Percentiles rank a stretch among this genome's conserved stretches.
Conservation (phyloP, 331 rosid species). For the Rosa hybrid region DNA sequence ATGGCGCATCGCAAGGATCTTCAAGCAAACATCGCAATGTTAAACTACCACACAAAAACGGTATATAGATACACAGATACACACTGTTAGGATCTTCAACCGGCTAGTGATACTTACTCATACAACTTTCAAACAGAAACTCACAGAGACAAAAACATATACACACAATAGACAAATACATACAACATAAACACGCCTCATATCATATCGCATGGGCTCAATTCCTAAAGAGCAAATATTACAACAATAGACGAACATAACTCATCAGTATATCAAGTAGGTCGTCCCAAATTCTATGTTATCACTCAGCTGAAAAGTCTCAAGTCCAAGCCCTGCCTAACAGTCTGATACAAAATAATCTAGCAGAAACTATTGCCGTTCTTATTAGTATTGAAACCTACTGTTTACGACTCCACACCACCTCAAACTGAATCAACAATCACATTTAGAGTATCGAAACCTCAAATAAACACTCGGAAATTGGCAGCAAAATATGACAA, state of each 20-base stretch:
- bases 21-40: constrained; percentile 33
- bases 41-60: not conserved
- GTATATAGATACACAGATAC: not conserved
- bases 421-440: not conserved
- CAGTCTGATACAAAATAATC: not conserved
- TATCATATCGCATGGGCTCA: not conserved
- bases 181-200: too few species aligned
- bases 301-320: too few species aligned
- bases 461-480: not conserved
- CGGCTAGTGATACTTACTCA: not conserved
- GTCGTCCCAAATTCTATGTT: not conserved
- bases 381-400: not conserved
- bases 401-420: too few species aligned
- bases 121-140: not conserved
- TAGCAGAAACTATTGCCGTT: not conserved
- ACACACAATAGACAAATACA: not conserved
- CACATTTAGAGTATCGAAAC: not conserved
- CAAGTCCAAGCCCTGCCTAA: not conserved
- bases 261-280: not conserved
- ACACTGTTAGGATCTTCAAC: not conserved
- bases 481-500: not conserved
- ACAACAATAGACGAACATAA: too few species aligned
- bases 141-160: not conserved
- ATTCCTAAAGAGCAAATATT: too few species aligned
- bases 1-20: constrained; percentile 97